phyloP scores from a whole-genome alignment of 2,329 filamentous ascomycete genomes.

The Claviceps africana region DNA sequence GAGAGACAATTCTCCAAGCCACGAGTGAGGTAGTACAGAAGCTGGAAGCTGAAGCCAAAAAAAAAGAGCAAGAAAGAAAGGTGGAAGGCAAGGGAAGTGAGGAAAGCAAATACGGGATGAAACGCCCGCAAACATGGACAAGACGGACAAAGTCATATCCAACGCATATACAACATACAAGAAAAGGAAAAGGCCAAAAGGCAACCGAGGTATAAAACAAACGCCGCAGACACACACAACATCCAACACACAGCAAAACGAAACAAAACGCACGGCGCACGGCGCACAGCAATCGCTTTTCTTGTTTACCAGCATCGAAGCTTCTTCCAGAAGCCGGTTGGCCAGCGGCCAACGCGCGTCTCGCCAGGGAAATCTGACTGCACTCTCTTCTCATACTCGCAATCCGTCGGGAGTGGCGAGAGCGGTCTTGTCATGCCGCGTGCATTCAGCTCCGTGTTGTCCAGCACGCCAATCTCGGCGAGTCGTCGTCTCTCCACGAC shows the following conservation, averaged over 20 bases:
- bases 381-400: conserved; percentile 29
- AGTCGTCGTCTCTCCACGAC: conserved; percentile 43
- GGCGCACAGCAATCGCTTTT: no score
- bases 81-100: no score
- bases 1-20: no score
- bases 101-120: no score
- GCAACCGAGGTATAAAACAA: not conserved
- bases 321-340: conserved; percentile 40
- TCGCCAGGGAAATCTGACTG: conserved; percentile 21
- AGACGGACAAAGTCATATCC: no score
- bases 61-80: no score
- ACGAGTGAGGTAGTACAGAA: no score
- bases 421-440: conserved; percentile 44
- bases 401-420: conserved; percentile 33
- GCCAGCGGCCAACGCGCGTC: conserved; percentile 26
- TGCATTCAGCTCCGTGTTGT: conserved; percentile 30
- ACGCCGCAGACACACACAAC: not conserved
- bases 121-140: not conserved
- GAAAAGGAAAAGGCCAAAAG: not conserved
- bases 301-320: conserved; percentile 44
- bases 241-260: not conserved
- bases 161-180: not conserved
- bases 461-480: conserved; percentile 32
- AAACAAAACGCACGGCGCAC: not conserved
- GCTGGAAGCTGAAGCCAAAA: no score